A percentile compares a stretch with the other conserved stretches of the same genome.
Evolutionary conservation across 75 land plant species (phyloP).

Genomic region (Larix kaempferi): DNA sequence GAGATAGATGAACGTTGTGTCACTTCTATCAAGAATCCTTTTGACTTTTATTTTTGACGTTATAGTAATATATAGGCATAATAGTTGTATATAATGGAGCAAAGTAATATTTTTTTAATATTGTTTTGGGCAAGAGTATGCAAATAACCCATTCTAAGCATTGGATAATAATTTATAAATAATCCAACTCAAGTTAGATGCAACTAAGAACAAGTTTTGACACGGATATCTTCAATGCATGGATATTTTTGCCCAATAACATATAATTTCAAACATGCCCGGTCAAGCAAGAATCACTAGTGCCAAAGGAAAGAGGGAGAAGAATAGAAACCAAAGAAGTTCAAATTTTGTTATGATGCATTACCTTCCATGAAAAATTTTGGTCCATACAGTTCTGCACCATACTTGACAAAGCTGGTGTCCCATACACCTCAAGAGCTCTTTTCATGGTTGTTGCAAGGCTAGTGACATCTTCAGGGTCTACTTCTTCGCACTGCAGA

Average conservation of each 20-base stretch:
- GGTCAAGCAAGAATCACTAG: no score
- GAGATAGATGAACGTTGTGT: no score
- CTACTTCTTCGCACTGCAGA: conserved; percentile 77
- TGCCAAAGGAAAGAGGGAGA: no score
- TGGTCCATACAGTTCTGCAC: conserved; percentile 84
- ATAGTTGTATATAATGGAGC: background rate
- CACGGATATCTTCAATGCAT: background rate
- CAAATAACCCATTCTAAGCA: no score
- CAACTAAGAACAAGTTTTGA: background rate
- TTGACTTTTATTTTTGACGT: no score
- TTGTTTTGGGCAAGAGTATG: no score
- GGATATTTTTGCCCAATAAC: background rate
- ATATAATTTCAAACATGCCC: no score
- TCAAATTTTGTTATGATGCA: background rate
- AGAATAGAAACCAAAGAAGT: background rate
- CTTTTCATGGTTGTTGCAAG: conserved; percentile 50
- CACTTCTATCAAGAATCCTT: no score
- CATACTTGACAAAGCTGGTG: conserved; percentile 52
- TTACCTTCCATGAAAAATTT: conserved; percentile 97
- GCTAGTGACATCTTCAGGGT: conserved; percentile 69
- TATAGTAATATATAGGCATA: no score
- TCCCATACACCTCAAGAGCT: conserved; percentile 57
- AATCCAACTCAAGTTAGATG: background rate
- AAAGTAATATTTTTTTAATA: no score
- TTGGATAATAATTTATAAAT: background rate